A percentile compares a stretch with the other conserved stretches of the same genome.
phyloP scores from a whole-genome alignment of 192 early-diverging fungal species.

The Backusella luteola region DNA sequence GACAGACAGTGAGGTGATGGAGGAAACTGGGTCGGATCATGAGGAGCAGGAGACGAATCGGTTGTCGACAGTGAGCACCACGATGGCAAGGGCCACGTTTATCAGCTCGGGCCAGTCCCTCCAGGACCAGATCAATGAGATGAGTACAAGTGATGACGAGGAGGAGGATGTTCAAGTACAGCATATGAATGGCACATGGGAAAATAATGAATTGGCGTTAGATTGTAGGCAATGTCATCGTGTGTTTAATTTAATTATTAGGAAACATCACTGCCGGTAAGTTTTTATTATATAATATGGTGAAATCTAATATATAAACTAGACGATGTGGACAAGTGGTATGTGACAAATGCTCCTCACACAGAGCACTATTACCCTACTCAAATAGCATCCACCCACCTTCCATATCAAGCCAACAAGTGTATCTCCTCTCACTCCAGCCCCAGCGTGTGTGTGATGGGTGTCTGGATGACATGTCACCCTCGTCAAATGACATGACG shows the following conservation, averaged over 20 bases:
- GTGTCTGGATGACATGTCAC: slow-evolving; percentile 7
- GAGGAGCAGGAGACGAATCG: neutral
- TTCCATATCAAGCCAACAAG: neutral
- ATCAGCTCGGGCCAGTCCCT: neutral
- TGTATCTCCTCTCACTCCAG: slow-evolving; percentile 6
- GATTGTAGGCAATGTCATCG: slow-evolving; percentile 20
- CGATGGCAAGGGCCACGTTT: neutral
- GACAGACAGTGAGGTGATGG: neutral
- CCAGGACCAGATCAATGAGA: slow-evolving; percentile 4
- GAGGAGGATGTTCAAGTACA: neutral
- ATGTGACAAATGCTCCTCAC: slow-evolving; percentile 24
- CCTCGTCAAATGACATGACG: slow-evolving; percentile 55
- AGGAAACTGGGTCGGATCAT: neutral
- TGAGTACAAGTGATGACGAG: neutral
- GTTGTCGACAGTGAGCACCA: neutral
- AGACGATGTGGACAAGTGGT: slow-evolving; percentile 27
- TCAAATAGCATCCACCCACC: slow-evolving; percentile 12
- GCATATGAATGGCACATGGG: neutral
- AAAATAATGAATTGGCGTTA: slow-evolving; percentile 10
- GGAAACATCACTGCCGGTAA: slow-evolving; percentile 25
- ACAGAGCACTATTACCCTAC: slow-evolving; percentile 8
- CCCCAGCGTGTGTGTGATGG: slow-evolving; percentile 25
- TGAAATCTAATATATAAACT: neutral
- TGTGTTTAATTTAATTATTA: slow-evolving; percentile 20
- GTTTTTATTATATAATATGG: neutral